Base-by-base conservation (phyloP, 2,329 filamentous ascomycete genomes). In the Penicillium sp. region DNA sequence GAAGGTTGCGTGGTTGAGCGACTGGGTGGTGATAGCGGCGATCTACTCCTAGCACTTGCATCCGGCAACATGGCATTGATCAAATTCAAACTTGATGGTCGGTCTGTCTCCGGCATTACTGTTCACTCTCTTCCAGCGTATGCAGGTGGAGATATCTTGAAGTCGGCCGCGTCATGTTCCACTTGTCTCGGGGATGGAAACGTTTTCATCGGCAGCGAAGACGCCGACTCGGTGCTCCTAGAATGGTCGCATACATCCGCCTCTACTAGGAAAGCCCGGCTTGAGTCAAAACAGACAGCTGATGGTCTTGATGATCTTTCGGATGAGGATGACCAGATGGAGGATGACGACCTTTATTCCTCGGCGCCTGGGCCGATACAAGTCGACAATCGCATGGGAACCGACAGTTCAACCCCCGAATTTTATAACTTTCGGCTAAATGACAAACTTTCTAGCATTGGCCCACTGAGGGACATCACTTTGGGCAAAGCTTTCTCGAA, bases 51-150 rank as follows among this genome's bases (percentile, higher is more conserved):
- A 34, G 82, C 94, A 7, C 80, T 96, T 27, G 85, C 85, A 53
- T 86, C 88, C 63, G 94, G 94, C 0, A 82, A 83, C 21, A 79
- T 96, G 46, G 85, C 85, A 10, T 81, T 94, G 23, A 74, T 97
- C 13, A 87, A 83, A 16, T 97, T 99, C 76, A 86, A 86, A 52
- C 84, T 97, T 57, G 92, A 97, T 69, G 94, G 95, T 16, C 85
- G 94, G 52, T 95, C 90, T 3, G 91, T 99, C 2, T 96, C 92
- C 27, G 91, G 91, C 1, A 80, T 99, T 57, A 85, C 82, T n/a
- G 75, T 99, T 50, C 85, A 84, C 59, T 74, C 83, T 38, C 78
- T 97, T 6, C 68, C 82, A 5, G 65, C 76, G 38, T 84, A 89
- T 51, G 79, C 82, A 25, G 88, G 89, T 10, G 87, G 88, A 8